Evolutionary conservation across 2,329 filamentous ascomycete genomes (phyloP).

Genomic region (Arthrobotrys pseudoclavata): DNA sequence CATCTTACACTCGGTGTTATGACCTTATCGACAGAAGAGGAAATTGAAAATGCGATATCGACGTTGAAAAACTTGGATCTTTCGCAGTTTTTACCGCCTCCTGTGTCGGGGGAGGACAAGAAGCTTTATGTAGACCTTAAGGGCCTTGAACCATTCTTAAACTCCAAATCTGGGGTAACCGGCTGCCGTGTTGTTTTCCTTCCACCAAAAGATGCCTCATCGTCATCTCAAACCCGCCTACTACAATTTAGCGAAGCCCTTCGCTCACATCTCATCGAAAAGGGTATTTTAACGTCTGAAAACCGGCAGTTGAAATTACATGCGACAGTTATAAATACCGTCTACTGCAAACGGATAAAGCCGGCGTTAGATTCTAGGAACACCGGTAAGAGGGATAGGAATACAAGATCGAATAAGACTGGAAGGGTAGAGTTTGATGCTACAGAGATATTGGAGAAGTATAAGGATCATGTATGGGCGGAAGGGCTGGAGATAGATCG

Average conservation of each 20-base stretch:
- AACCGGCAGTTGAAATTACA: slow-evolving; percentile 80
- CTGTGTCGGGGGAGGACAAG: background rate
- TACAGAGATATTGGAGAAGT: slow-evolving; percentile 71
- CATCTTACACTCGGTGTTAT: slow-evolving; percentile 91
- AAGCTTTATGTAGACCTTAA: slow-evolving; percentile 34
- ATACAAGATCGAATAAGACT: slow-evolving; percentile 65
- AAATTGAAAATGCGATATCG: slow-evolving; percentile 23
- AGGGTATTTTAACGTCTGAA: slow-evolving; percentile 73
- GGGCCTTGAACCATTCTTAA: slow-evolving; percentile 32
- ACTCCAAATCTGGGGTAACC: background rate
- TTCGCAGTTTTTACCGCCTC: slow-evolving; percentile 26
- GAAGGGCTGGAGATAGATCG: slow-evolving; percentile 77
- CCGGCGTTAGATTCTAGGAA: slow-evolving; percentile 51
- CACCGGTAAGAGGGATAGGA: slow-evolving; percentile 58
- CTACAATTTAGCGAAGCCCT: slow-evolving; percentile 73
- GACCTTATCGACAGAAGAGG: slow-evolving; percentile 64
- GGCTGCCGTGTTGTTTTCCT: slow-evolving; percentile 75
- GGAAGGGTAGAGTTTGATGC: slow-evolving; percentile 69
- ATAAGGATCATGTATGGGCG: slow-evolving; percentile 79
- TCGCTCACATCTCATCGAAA: slow-evolving; percentile 71
- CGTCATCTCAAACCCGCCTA: background rate
- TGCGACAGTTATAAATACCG: slow-evolving; percentile 89
- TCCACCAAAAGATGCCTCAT: slow-evolving; percentile 70
- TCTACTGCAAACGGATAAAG: slow-evolving; percentile 74
- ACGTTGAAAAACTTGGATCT: slow-evolving; percentile 32